Base-by-base conservation (phyloP, 352 stramenopile genomes). In the Globisporangium sylvaticum region DNA sequence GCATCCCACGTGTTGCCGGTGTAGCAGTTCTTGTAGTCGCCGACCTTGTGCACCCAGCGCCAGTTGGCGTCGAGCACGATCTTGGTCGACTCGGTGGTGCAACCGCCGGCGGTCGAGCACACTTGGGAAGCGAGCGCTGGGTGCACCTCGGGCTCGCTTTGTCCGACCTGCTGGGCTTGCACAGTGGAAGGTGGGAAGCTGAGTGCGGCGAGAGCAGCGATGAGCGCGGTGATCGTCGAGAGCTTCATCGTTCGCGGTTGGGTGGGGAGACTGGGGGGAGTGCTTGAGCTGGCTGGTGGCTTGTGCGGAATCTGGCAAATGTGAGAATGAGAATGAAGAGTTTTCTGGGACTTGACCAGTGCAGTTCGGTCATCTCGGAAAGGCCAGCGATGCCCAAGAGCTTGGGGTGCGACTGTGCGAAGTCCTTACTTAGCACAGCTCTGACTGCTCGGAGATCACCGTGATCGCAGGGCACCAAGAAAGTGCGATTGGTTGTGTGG, bases 61-160 rank as follows among this genome's bases (percentile, higher is more conserved):
- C 84, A 89, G 68, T 90, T 90, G 59, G 81, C 77, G 70, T 92
- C 84, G 29, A 92, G 67, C 58, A 92, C 84, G 57, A 92, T 63
- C 22, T 81, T 87, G 24, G 78, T 90, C 5, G 67, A 29, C 37
- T 84, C 75, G 2, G 65, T 69, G 22, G 73, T 66, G 39, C 84
- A 92, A 1, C 81, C 80, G 9, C 62, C 68, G 0, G 62, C 25
- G 39, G 71, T 72, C 12, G 81, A 78, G 69, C 84, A 90, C 52
- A 70, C 64, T 59, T 84, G 69, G 14, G 80, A 81, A 1, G 70
- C 24, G 20, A 90, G 62, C 25, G 81, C 69, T 20, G 83, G 83
- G 55, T 91, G 83, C 4, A 80, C 69, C 68, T 91, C 83, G 0
- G 74, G 68, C 3, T 72, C 73, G 62, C 37, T 83, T 5, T 62